Percentiles rank a stretch among this genome's conserved stretches.
Conservation (phyloP, 768 basidiomycete species). For the Termitomyces sp. region DNA sequence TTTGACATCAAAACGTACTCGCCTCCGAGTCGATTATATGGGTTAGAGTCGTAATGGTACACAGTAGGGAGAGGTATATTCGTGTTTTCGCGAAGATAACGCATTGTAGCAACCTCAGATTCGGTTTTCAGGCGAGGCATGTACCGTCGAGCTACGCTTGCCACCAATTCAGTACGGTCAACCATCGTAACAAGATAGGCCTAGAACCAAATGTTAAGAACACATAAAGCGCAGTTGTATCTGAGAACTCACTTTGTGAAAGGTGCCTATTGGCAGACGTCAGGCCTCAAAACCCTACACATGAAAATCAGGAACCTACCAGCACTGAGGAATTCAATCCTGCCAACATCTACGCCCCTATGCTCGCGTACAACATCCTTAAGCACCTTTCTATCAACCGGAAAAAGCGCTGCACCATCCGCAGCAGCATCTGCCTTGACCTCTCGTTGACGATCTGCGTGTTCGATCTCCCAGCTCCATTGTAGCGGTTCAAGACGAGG, state of each 20-base stretch:
- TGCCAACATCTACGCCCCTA: slow-evolving; percentile 57
- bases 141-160: slow-evolving; percentile 77
- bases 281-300: slow-evolving; percentile 8
- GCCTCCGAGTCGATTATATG: slow-evolving; percentile 78
- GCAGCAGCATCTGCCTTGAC: slow-evolving; percentile 56
- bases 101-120: slow-evolving; percentile 83
- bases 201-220: slow-evolving; percentile 28
- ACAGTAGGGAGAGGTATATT: slow-evolving; percentile 70
- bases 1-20: slow-evolving; percentile 88
- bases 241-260: slow-evolving; percentile 59
- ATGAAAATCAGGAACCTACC: slow-evolving; percentile 39
- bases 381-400: slow-evolving; percentile 68
- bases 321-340: slow-evolving; percentile 70
- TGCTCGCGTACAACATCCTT: slow-evolving; percentile 76
- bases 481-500: slow-evolving; percentile 28
- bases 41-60: slow-evolving; percentile 77
- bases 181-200: slow-evolving; percentile 72
- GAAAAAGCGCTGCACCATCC: slow-evolving; percentile 63
- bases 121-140: slow-evolving; percentile 86
- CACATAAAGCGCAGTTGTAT: not conserved
- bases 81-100: slow-evolving; percentile 70
- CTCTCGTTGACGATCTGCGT: slow-evolving; percentile 63
- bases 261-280: slow-evolving; percentile 51
- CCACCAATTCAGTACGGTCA: slow-evolving; percentile 60
- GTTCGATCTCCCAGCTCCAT: slow-evolving; percentile 74